Base-by-base conservation (phyloP, 2,329 filamentous ascomycete genomes). In the Paracamarosporium sp. region DNA sequence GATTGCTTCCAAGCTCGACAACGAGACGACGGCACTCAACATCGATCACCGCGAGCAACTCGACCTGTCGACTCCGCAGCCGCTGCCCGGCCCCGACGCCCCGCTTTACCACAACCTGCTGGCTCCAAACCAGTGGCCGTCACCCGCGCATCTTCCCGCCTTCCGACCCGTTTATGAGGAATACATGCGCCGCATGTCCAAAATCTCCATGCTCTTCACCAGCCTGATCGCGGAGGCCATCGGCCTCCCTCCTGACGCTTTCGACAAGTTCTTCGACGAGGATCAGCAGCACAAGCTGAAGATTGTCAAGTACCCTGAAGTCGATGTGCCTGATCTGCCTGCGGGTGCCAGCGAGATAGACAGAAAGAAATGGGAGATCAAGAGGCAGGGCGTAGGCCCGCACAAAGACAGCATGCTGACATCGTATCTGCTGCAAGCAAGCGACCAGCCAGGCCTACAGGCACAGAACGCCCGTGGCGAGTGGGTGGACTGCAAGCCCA, bases 321-420 rank as follows among this genome's bases (percentile, higher is more conserved):
- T 75, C 72, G 70, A 73, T 47, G 63, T 76, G 17, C 64, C 70
- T 4, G 68, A 75, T 45, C 57, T 76, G 28, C 59, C 68, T 7
- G 46, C 56, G 1, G 62, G 56, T 4, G 72, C 72, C 0, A 73
- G 63, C 53, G 68, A 73, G 27, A 65, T 72, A 27, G 75, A 77
- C 22, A 71, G 65, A 27, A 78, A 73, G 56, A 79, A 80, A 53
- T 78, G 76, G 56, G 86, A 88, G 65, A 86, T 79, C 33, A 78
- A 76, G 80, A 66, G 89, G 1, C 84, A 86, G 65, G 84, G 84
- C 27, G 84, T 93, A 0, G 91, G 91, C 0, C 90, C 91, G 31
- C 91, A 94, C 80, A 94, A 94, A 76, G 91, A 94, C 75, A 90
- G 86, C 66, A 94, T 95, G 91, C 82, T 95, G 60, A 89, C 88